Percentiles rank a stretch among this genome's conserved stretches.
Evolutionary conservation across 139 green algal species (phyloP).

Genomic region (Diplosphaera chodatii): DNA sequence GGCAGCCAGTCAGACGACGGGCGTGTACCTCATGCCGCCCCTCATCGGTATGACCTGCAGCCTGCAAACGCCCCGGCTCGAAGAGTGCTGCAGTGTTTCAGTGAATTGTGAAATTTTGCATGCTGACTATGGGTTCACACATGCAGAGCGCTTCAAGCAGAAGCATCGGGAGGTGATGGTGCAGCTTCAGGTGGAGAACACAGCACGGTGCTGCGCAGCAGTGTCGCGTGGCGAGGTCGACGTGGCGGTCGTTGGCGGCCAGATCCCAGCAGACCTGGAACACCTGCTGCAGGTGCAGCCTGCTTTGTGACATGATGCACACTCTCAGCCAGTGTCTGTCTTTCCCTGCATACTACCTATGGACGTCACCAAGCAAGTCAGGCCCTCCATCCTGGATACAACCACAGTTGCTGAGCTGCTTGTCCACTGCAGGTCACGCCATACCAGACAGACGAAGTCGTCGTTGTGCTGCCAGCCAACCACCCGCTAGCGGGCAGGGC

Average conservation of each 20-base stretch:
- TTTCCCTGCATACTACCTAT: no score
- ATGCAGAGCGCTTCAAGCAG: constrained; percentile 21
- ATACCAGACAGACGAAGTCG: constrained; percentile 37
- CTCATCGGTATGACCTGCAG: constrained; percentile 28
- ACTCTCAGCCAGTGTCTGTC: no score
- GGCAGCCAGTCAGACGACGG: constrained; percentile 30
- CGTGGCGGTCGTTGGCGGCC: constrained; percentile 31
- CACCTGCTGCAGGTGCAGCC: constrained; percentile 13
- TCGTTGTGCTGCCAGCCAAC: constrained; percentile 14
- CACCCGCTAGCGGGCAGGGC: constrained; percentile 7
- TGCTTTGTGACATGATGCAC: no score
- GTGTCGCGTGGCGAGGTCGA: constrained; percentile 29
- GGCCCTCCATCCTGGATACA: no score
- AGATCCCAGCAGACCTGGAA: constrained; percentile 24
- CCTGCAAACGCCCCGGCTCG: no score
- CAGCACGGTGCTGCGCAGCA: constrained; percentile 18
- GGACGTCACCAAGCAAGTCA: no score
- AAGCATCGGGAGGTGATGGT: constrained; percentile 20
- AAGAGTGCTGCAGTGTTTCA: no score
- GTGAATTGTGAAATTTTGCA: no score
- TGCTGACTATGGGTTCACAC: no score
- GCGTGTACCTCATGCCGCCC: constrained; percentile 34
- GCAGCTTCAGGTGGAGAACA: constrained; percentile 32
- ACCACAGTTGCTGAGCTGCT: no score
- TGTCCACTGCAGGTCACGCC: constrained; percentile 20